Evolutionary conservation across 352 stramenopile genomes (phyloP), one percentile per base, ranked within the genome.

Genomic region (Achlya hypogyna): DNA sequence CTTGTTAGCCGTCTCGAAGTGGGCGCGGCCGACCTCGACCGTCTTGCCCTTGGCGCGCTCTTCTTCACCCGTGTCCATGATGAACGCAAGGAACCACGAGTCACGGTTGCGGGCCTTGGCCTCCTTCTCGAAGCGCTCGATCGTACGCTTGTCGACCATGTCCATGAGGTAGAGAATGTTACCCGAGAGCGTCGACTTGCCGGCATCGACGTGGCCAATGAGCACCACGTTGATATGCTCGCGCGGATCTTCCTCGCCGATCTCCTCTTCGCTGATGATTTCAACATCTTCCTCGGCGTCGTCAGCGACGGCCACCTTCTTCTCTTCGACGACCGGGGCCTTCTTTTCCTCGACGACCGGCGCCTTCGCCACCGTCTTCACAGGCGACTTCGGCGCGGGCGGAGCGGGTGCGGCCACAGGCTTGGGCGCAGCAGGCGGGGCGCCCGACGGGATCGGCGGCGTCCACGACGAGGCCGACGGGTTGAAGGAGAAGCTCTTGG

Each of bases 41-140:
- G 84, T 90, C 65, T 82, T 89, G 29, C 81, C 82, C 82, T 99
- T 99, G 20, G 93, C 94, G 49, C 96, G 88, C 74, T 99, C 97
- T 69, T 99, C 96, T 75, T 99, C 97, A 66, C 98, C 97, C 25
- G 97, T 99, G 80, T 99, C 97, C 96, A 99, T 99, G 75, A 99
- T 99, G 75, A 98, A 99, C 20, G 97, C 97, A 28, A 99, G 74
- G 78, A 99, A 99, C 81, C 81, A 90, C 58, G 72, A 84, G 69
- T 89, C 83, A 62, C 81, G 82, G 76, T 90, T 87, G 45, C 83
- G 82, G 29, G 89, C 79, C 71, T 99, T 99, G 27, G 97, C 97
- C 74, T 99, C 97, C 40, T 91, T 88, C 82, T 99, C 96, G 75
- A 97, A 99, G 64, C 96, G 93, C 81, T 99, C 96, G 74, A 99